Evolutionary conservation across 2,329 filamentous ascomycete species (phyloP).

Genomic region (Colletotrichum filicis): DNA sequence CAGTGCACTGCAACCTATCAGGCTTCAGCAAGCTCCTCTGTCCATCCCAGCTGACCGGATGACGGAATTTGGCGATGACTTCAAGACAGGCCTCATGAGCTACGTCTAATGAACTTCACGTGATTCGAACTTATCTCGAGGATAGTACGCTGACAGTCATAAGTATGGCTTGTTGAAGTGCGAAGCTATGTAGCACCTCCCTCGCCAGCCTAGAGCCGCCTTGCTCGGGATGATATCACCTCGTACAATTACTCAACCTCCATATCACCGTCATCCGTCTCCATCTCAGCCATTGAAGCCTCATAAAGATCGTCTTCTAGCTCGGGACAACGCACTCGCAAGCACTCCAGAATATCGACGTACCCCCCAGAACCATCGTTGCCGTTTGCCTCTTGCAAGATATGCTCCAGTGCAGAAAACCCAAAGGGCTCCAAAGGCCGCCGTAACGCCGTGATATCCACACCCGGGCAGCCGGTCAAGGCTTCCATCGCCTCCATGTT

Average conservation of each 20-base stretch:
- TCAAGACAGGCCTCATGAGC: neutral
- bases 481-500: neutral
- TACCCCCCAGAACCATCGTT: neutral
- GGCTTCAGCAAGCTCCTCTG: neutral
- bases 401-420: neutral
- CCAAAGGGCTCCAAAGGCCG: neutral
- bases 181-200: neutral
- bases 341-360: neutral
- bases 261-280: neutral
- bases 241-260: neutral
- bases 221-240: neutral
- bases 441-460: neutral
- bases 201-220: neutral
- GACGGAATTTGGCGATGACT: neutral
- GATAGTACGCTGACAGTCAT: neutral
- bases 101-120: neutral
- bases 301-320: neutral
- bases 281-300: neutral
- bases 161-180: neutral
- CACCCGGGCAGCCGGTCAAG: neutral
- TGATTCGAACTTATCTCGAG: neutral
- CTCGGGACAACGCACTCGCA: neutral
- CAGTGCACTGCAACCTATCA: neutral
- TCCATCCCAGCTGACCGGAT: neutral
- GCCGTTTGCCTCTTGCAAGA: neutral